Percentiles rank a stretch among this genome's conserved stretches.
phyloP scores from a whole-genome alignment of 1,284 basidiomycete genomes.

The Melanopsichium pennsylvanicum region DNA sequence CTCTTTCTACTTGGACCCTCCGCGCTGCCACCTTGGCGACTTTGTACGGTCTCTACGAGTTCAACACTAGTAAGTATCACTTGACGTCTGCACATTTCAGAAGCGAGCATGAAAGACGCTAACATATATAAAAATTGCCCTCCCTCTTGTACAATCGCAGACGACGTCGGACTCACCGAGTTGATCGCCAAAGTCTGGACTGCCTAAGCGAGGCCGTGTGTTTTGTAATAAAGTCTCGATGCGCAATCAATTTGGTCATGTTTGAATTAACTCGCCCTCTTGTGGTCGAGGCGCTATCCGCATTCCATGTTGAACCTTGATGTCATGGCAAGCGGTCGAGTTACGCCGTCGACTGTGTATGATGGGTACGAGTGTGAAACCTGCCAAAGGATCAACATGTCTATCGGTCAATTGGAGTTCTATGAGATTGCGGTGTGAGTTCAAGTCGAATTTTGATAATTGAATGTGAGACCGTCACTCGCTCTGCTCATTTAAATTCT shows the following conservation, averaged over 20 bases:
- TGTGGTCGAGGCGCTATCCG: too few species aligned
- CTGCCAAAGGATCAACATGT: too few species aligned
- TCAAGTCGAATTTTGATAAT: too few species aligned
- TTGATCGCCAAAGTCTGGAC: slow-evolving; percentile 75
- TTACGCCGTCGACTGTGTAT: too few species aligned
- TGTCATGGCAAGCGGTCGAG: too few species aligned
- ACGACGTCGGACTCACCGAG: slow-evolving; percentile 88
- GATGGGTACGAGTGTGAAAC: too few species aligned
- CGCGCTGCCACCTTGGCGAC: slow-evolving; percentile 81
- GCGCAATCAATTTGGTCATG: slow-evolving; percentile 6
- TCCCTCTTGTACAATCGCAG: slow-evolving; percentile 14
- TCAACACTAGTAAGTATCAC: slow-evolving; percentile 60
- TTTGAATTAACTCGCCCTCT: background rate
- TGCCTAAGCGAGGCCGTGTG: slow-evolving; percentile 67
- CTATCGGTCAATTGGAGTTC: too few species aligned
- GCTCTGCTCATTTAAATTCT: background rate
- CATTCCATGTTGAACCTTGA: too few species aligned
- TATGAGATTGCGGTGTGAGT: too few species aligned
- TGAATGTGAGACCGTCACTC: slow-evolving; percentile 3
- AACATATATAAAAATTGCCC: too few species aligned
- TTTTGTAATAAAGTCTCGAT: background rate
- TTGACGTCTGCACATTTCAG: too few species aligned
- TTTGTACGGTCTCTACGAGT: slow-evolving; percentile 83
- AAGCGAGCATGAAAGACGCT: too few species aligned
- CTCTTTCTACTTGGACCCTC: slow-evolving; percentile 76